Evolutionary conservation across 2,329 filamentous ascomycete species (phyloP).

Genomic region (Aspergillus cejpii): DNA sequence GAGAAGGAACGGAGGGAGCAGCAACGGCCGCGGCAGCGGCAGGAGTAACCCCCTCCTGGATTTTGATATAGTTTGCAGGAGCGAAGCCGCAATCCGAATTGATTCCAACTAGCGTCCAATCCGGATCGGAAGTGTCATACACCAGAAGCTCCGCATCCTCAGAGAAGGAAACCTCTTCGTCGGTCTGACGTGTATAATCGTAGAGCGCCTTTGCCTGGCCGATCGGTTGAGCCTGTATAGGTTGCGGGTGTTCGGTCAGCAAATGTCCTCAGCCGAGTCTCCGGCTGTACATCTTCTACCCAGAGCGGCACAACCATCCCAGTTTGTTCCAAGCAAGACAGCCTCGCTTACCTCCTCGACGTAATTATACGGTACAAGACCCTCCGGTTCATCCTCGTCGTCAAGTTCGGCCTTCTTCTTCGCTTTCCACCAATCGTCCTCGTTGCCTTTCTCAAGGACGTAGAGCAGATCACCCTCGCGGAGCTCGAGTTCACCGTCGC

Average conservation of each 20-base stretch:
- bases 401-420: constrained; percentile 81
- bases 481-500: constrained; percentile 77
- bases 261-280: not conserved
- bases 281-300: not conserved
- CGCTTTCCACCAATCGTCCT: constrained; percentile 90
- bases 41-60: constrained; percentile 48
- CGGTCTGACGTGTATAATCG: constrained; percentile 93
- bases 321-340: too few relatives aligned
- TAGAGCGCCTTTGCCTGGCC: constrained; percentile 84
- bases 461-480: constrained; percentile 82
- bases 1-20: constrained; percentile 18
- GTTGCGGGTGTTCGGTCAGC: constrained; percentile 7
- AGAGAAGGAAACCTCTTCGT: constrained; percentile 92
- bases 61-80: constrained; percentile 90
- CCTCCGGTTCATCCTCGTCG: constrained; percentile 85
- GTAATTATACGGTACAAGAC: constrained; percentile 90
- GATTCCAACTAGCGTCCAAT: constrained; percentile 89
- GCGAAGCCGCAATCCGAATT: constrained; percentile 88
- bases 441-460: constrained; percentile 70
- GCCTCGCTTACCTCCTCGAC: constrained; percentile 68
- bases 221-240: constrained; percentile 55
- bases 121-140: constrained; percentile 84
- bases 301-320: not conserved
- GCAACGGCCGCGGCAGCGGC: constrained; percentile 38
- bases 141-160: constrained; percentile 79